Base-by-base conservation (phyloP, 176 grass and related monocot species). In the Themeda triandra region DNA sequence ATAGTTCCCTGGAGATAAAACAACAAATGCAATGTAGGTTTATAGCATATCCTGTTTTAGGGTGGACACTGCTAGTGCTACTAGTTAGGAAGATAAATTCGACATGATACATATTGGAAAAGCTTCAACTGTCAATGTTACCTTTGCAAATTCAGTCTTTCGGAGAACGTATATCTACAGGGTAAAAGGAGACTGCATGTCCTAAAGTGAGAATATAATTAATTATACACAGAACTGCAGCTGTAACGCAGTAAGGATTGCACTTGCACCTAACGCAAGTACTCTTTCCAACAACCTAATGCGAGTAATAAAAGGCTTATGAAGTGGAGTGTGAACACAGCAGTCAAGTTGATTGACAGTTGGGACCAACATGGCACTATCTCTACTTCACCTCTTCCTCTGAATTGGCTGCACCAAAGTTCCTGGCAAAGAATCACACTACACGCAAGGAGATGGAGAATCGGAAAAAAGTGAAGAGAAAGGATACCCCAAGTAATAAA, bases 211-310 rank as follows among this genome's bases (percentile, higher is more conserved):
- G 23, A 44, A 78, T 39, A 49, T 23, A 45, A 33, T 66, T 46
- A 58, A 73, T 28, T 23, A 35, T 37, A 24, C 5, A 56, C 3
- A 13, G 15, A 45, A 31, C 14, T 71, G 29, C 45, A 83, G 71
- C 77, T 58, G 71, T 73, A 49, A 86, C 45, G 25, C 42, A 41
- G 35, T 69, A 70, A 70, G 58, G 72, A 65, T 85, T 9, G 41
- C 77, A 81, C 78, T 85, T 13, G 41, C 77, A 81, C 78, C 54
- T 18, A 71, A 77, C 25, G 53, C 31, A 71, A 29, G 78, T 66
- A 73, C 79, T 45, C 21, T 60, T 78, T 75, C 53, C 36, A 15
- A 15, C 36, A 83, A 72, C 71, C 39, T 27, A 51, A 71, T 25
- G 11, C 13, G 25, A 44, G 24, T 21, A 35, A 53, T 70, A 44